Evolutionary conservation across 306 rosid species (phyloP), one percentile per base, ranked within the genome.

Genomic region (Quillaja saponaria): DNA sequence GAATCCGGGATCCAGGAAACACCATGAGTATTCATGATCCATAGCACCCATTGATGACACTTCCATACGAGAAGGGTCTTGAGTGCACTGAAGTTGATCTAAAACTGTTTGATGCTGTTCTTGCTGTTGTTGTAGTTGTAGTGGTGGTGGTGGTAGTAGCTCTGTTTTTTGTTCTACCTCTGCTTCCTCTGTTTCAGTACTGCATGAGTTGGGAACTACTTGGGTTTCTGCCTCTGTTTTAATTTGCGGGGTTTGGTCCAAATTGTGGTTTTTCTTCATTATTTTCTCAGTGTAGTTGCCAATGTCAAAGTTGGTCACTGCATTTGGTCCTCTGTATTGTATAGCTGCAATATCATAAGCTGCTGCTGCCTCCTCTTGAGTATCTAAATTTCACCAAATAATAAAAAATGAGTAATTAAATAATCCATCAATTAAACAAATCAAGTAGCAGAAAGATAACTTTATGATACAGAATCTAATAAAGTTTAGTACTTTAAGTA

Each of bases 341-440:
- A 92, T 89, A 5, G 96, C 96, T 18, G 99, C 99, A 67, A 67
- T 58, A 61, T 92, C 99, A 73, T 92, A 92, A 8, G 99, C 99
- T 20, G 74, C 82, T 2, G 99, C 99, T 12, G 99, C 96, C 61
- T 92, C 96, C 72, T 92, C 99, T 62, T 89, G 95, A 42, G 96
- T 92, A 59, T 87, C 99, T 91, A 61, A 44, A 48, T 21, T 49
- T 34, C 61, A 67, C 35, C 48, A 58, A 2, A 56, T 10, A 45
- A 31, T 7, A 21, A 35, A 16, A 53, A 55, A 25, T 3, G 7
- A 54, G 14, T 49, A 58, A 44, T 40, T 47, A 18, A 47, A 18
- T 34, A 34, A 42, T 31, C 51, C 13, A 69, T 34, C 10, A 4
- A 51, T 52, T 13, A 60, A 55, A 55, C 54, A 68, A 66, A 14